Percentiles rank a stretch among this genome's conserved stretches.
Evolutionary conservation across 495 filamentous ascomycete genomes (phyloP).

Genomic region (Penicillium antarcticum): DNA sequence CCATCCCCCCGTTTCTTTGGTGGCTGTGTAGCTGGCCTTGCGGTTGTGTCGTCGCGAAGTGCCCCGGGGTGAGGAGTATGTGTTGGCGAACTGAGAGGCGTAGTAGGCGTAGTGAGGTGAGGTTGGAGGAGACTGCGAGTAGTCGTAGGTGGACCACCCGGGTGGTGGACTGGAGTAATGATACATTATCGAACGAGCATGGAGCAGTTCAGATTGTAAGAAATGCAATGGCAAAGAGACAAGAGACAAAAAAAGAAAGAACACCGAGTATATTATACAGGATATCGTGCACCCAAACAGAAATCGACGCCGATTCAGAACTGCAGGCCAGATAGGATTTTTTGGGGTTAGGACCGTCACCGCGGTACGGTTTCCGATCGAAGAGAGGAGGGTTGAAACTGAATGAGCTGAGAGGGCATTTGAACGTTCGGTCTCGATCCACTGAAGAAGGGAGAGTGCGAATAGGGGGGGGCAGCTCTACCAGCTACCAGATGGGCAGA

Average conservation of each 20-base stretch:
- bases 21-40: constrained; percentile 46
- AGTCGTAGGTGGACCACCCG: constrained; percentile 50
- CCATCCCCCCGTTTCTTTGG: constrained; percentile 40
- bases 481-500: constrained; percentile 2
- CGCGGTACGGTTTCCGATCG: constrained; percentile 43
- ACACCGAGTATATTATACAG: constrained; percentile 49
- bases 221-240: constrained; percentile 20
- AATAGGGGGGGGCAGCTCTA: constrained; percentile 4
- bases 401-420: constrained; percentile 45
- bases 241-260: constrained; percentile 20
- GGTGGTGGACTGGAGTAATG: constrained; percentile 47
- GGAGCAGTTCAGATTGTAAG: constrained; percentile 17
- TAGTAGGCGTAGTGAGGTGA: constrained; percentile 50
- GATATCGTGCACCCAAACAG: constrained; percentile 45
- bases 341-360: constrained; percentile 38
- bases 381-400: constrained; percentile 42
- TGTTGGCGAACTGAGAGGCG: constrained; percentile 40
- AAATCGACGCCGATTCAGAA: constrained; percentile 34
- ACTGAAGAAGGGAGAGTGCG: constrained; percentile 12
- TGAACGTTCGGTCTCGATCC: constrained; percentile 38
- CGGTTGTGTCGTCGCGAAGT: constrained; percentile 42
- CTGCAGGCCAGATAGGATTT: constrained; percentile 14
- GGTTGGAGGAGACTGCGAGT: constrained; percentile 48
- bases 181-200: constrained; percentile 50
- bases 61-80: constrained; percentile 38